A percentile compares a stretch with the other conserved stretches of the same genome.
These are phyloP conservation scores for Alternaria sp. DNA, from an alignment of 2,329 filamentous ascomycete genomes.

Conservation along the genomic window DNA sequence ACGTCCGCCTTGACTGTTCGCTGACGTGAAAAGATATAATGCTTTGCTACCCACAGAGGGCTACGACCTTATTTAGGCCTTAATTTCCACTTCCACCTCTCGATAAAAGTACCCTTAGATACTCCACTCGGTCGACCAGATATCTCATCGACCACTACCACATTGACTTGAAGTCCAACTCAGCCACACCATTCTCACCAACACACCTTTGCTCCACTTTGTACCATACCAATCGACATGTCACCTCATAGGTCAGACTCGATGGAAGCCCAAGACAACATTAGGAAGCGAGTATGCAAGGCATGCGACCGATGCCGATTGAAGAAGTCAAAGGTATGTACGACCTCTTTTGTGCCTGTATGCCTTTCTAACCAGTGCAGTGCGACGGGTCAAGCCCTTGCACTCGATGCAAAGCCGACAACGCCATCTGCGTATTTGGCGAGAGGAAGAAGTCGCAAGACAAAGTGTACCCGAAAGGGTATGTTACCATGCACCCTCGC, in stretches of 20 bases:
- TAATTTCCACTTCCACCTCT: constrained; percentile 28
- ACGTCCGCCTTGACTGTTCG: constrained; percentile 44
- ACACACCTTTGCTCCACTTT: neutral
- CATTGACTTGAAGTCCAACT: neutral
- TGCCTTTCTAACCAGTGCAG: constrained; percentile 39
- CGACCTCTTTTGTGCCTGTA: neutral
- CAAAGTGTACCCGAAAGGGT: constrained; percentile 73
- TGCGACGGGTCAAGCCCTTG: constrained; percentile 69
- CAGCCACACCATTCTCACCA: neutral
- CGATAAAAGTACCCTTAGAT: constrained; percentile 6
- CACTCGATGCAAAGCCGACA: constrained; percentile 67
- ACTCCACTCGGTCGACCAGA: constrained; percentile 5
- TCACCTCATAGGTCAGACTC: constrained; percentile 46
- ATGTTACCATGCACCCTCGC: constrained; percentile 7
- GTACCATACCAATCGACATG: constrained; percentile 26
- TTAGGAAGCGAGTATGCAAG: constrained; percentile 69
- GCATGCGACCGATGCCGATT: constrained; percentile 70
- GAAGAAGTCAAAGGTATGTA: constrained; percentile 68
- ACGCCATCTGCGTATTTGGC: constrained; percentile 69
- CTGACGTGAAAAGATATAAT: constrained; percentile 51
- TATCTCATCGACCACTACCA: constrained; percentile 7
- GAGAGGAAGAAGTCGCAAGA: constrained; percentile 71
- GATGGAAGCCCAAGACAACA: constrained; percentile 54
- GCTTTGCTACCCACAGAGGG: constrained; percentile 41
- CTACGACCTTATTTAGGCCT: constrained; percentile 37